Evolutionary conservation across 345 rosid genomes (phyloP).

Genomic region (Chamaenerion angustifolium): DNA sequence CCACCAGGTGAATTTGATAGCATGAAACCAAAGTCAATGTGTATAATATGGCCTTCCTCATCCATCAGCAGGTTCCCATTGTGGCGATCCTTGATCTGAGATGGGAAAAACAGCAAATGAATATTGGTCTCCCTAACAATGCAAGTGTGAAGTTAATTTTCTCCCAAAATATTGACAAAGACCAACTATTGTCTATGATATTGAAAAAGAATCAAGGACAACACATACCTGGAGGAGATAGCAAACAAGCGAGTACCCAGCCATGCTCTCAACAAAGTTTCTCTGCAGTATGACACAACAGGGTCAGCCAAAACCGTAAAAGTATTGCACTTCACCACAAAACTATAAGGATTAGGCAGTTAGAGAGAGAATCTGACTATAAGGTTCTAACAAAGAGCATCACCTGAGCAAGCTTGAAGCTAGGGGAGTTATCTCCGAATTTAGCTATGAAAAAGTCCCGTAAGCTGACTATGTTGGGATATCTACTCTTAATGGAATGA

Average conservation of each 20-base stretch:
- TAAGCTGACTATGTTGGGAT: slow-evolving; percentile 67
- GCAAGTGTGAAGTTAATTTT: no score
- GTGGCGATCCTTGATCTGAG: slow-evolving; percentile 88
- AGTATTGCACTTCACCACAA: no score
- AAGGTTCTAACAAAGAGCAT: no score
- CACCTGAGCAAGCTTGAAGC: slow-evolving; percentile 96
- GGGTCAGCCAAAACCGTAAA: no score
- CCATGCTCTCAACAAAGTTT: slow-evolving; percentile 99
- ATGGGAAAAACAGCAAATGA: slow-evolving; percentile 2
- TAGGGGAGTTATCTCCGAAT: slow-evolving; percentile 69
- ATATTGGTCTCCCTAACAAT: no score
- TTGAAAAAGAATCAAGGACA: not conserved
- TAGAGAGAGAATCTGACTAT: no score
- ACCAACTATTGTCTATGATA: no score
- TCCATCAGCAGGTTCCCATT: slow-evolving; percentile 92
- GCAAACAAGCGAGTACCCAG: slow-evolving; percentile 97
- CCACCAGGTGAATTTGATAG: slow-evolving; percentile 99
- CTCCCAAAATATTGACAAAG: no score
- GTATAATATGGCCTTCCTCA: slow-evolving; percentile 98
- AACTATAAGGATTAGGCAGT: no score
- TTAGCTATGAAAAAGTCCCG: slow-evolving; percentile 89
- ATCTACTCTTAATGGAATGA: slow-evolving; percentile 94
- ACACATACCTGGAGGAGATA: slow-evolving; percentile 77
- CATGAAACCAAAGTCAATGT: slow-evolving; percentile 98
- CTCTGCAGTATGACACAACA: slow-evolving; percentile 32